Evolutionary conservation across 768 basidiomycete genomes (phyloP), one percentile per base, ranked within the genome.

Genomic region (Boletus vermiculosoides): DNA sequence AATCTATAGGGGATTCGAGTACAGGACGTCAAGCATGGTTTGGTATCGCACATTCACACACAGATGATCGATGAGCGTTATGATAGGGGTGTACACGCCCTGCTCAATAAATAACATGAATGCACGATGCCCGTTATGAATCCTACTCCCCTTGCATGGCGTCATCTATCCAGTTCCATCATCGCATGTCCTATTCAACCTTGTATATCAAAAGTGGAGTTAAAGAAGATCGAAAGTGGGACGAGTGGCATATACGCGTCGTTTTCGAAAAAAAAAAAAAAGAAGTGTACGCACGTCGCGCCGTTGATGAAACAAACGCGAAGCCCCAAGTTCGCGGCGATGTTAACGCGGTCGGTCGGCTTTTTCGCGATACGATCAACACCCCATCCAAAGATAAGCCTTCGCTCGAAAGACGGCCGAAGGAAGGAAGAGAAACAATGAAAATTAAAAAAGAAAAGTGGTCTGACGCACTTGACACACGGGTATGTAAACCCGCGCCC

Each of bases 241-340:
- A 45, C 18, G 28, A n/a, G 7, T 12, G n/a, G 18, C 16, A n/a
- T 22, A 34, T 18, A 37, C n/a, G 6, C 5, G 4, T 33, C 22
- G 47, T 34, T 20, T 1, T 11, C n/a, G 33, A 48, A 33, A 30
- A 39, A 30, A n/a, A 18, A 11, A 28, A 28, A 28, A 25, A 16
- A 37, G 8, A n/a, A n/a, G n/a, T n/a, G n/a, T n/a, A 1, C 11
- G 22, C 18, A 22, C 33, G 12, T 45, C 42, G 42, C 45, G 33
- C 23, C n/a, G 5, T 22, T 36, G 58, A 58, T 58, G 45, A 50
- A 45, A 46, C 39, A n/a, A n/a, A n/a, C n/a, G n/a, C 49, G 56
- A 59, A 51, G 49, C 25, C 25, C 46, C 12, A 20, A 8, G 1
- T 22, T 23, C 22, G 10, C 13, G 8, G 45, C 34, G 45, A 49